These are phyloP conservation scores for Coprinopsis strossmayeri DNA, from an alignment of 768 basidiomycete species.

Conservation along the genomic window DNA sequence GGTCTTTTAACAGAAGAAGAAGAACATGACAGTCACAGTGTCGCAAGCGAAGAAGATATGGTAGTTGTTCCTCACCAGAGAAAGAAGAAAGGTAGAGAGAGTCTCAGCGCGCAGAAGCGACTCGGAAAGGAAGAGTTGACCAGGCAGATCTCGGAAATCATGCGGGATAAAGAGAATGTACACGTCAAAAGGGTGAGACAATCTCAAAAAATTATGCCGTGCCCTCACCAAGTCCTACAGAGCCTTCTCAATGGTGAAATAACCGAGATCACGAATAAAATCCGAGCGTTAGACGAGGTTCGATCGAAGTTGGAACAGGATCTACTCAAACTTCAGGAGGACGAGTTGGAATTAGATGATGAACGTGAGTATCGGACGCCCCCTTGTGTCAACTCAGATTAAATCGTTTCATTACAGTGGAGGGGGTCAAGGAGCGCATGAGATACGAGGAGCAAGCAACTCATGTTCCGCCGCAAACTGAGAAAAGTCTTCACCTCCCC, in stretches of 20 bases:
- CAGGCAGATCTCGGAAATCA: slow-evolving; percentile 80
- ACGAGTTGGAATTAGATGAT: slow-evolving; percentile 94
- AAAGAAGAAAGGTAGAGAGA: slow-evolving; percentile 55
- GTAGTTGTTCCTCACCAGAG: slow-evolving; percentile 48
- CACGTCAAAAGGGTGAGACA: slow-evolving; percentile 75
- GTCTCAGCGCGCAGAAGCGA: slow-evolving; percentile 60
- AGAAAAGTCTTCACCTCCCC: slow-evolving; percentile 38
- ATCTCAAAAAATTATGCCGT: neutral
- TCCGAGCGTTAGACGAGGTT: slow-evolving; percentile 76
- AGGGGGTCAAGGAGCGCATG: slow-evolving; percentile 83
- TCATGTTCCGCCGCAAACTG: slow-evolving; percentile 22
- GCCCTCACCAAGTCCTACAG: slow-evolving; percentile 31
- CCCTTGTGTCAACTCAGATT: neutral
- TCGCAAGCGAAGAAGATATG: slow-evolving; percentile 72
- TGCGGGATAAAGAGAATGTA: slow-evolving; percentile 88
- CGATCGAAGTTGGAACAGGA: slow-evolving; percentile 75
- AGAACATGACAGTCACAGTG: slow-evolving; percentile 51
- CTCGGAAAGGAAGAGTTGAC: slow-evolving; percentile 81
- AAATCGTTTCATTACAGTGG: slow-evolving; percentile 41
- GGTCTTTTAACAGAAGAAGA: slow-evolving; percentile 61
- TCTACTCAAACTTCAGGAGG: slow-evolving; percentile 84
- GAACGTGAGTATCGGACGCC: slow-evolving; percentile 55
- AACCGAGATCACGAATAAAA: slow-evolving; percentile 83
- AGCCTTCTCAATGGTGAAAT: slow-evolving; percentile 84
- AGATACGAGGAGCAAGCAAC: slow-evolving; percentile 54